Percentiles rank a stretch among this genome's conserved stretches.
Evolutionary conservation across 2,329 filamentous ascomycete genomes (phyloP).

Genomic region (Fusarium foetens): DNA sequence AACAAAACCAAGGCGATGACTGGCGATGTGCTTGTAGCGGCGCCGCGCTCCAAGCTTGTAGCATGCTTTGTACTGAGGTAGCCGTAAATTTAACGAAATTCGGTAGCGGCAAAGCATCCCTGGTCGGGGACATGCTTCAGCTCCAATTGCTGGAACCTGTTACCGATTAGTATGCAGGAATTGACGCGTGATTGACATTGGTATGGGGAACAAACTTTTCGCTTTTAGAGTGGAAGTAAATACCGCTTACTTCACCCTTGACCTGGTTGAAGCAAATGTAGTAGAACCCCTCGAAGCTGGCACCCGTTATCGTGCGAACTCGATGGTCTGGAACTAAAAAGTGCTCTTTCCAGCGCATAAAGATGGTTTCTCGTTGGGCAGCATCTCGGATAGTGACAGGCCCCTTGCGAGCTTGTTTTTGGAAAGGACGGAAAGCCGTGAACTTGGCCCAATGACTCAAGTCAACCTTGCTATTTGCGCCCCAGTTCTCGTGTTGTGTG

Average conservation of each 20-base stretch:
- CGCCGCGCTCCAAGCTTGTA: constrained; percentile 4
- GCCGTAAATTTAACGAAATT: constrained; percentile 67
- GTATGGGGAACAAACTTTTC: constrained; percentile 78
- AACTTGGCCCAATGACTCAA: constrained; percentile 94
- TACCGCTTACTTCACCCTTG: constrained; percentile 85
- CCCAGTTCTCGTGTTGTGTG: constrained; percentile 90
- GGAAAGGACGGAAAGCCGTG: constrained; percentile 81
- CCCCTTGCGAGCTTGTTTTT: constrained; percentile 67
- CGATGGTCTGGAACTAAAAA: constrained; percentile 96
- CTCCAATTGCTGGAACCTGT: constrained; percentile 90
- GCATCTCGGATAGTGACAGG: constrained; percentile 72
- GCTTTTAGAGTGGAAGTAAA: constrained; percentile 98
- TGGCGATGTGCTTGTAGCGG: constrained; percentile 3
- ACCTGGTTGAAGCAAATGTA: constrained; percentile 99
- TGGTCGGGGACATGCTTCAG: constrained; percentile 86
- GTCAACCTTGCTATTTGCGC: constrained; percentile 90
- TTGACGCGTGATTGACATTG: neutral
- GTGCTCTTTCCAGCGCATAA: constrained; percentile 99
- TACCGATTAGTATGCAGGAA: constrained; percentile 1
- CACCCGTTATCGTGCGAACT: constrained; percentile 88
- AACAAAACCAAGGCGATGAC: constrained; percentile 15
- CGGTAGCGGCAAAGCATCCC: constrained; percentile 85
- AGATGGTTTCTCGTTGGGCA: constrained; percentile 85
- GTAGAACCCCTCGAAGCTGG: constrained; percentile 98
- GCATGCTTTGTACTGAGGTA: neutral